Percentiles rank a stretch among this genome's conserved stretches.
Evolutionary conservation across 1,284 basidiomycete species (phyloP).

Genomic region (Tetrapyrgos nigripes): DNA sequence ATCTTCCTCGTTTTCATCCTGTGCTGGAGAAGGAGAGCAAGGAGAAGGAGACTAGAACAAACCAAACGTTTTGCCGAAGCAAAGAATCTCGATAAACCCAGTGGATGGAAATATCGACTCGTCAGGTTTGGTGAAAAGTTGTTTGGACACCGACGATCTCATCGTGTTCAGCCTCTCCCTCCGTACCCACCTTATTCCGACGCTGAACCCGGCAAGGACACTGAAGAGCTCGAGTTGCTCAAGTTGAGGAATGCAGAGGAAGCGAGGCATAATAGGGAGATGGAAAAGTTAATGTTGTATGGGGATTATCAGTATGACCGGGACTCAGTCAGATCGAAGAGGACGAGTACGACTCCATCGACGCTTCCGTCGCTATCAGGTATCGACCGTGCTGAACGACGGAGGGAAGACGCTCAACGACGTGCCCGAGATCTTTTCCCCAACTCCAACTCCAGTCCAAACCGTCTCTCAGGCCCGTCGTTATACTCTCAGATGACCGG

Average conservation of each 20-base stretch:
- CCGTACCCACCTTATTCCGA: constrained; percentile 23
- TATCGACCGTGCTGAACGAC: constrained; percentile 24
- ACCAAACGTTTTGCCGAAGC: constrained; percentile 70
- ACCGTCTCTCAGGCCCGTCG: constrained; percentile 56
- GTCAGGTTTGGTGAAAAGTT: constrained; percentile 60
- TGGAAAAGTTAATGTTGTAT: constrained; percentile 54
- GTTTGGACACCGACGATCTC: constrained; percentile 52
- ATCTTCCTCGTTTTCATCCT: constrained; percentile 72
- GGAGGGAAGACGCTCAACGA: constrained; percentile 25
- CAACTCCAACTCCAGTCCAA: constrained; percentile 35
- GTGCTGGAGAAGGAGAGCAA: constrained; percentile 71
- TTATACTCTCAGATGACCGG: constrained; percentile 76
- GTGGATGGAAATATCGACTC: constrained; percentile 60
- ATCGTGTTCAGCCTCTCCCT: constrained; percentile 21
- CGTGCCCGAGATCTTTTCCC: not conserved
- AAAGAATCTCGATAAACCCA: constrained; percentile 55
- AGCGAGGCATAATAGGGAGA: constrained; percentile 49
- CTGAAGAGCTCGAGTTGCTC: constrained; percentile 36
- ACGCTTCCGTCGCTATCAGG: constrained; percentile 42
- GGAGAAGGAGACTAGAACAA: constrained; percentile 66
- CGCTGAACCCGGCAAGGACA: constrained; percentile 51
- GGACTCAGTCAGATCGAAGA: constrained; percentile 26
- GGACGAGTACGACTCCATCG: constrained; percentile 44
- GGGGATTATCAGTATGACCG: constrained; percentile 46
- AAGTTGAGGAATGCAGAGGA: constrained; percentile 54